A percentile compares a stretch with the other conserved stretches of the same genome.
phyloP scores from a whole-genome alignment of 106 monocot genomes.

The Platanthera guangdongensis region DNA sequence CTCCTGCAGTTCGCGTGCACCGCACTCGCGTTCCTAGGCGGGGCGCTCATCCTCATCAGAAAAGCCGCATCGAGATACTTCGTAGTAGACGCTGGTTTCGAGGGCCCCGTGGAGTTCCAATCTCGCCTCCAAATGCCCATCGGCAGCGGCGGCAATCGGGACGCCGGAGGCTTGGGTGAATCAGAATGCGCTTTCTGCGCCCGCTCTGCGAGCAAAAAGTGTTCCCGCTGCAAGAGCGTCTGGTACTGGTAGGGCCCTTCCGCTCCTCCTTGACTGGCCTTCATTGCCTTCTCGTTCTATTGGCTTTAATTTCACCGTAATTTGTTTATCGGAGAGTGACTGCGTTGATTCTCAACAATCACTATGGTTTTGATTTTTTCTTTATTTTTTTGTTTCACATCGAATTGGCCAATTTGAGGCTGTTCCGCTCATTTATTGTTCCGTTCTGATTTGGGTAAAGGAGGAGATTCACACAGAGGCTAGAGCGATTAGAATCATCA shows the following conservation, averaged over 20 bases:
- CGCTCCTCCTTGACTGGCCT: not conserved
- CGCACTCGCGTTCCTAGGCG: constrained; percentile 27
- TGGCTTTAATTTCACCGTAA: not conserved
- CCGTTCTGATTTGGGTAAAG: too few species aligned
- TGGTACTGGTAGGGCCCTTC: constrained; percentile 43
- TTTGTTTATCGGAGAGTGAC: not conserved
- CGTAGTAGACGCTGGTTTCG: constrained; percentile 22
- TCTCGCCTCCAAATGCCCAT: constrained; percentile 12
- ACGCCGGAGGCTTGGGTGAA: not conserved
- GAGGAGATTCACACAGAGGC: too few species aligned
- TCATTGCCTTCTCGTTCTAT: constrained; percentile 1
- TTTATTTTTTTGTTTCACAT: not conserved
- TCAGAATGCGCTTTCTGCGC: constrained; percentile 31
- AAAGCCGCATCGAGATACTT: constrained; percentile 31
- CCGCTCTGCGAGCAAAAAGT: constrained; percentile 25
- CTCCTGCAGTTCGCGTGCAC: constrained; percentile 32
- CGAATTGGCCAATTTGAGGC: too few species aligned
- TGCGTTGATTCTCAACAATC: not conserved
- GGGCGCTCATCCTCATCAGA: constrained; percentile 17
- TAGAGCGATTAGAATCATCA: too few species aligned
- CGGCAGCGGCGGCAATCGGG: not conserved
- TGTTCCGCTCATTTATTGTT: too few species aligned
- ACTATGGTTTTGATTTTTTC: not conserved
- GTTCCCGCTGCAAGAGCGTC: constrained; percentile 44
- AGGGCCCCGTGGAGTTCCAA: not conserved